Evolutionary conservation across 2,329 filamentous ascomycete genomes (phyloP).

Genomic region (Claviceps sp.): DNA sequence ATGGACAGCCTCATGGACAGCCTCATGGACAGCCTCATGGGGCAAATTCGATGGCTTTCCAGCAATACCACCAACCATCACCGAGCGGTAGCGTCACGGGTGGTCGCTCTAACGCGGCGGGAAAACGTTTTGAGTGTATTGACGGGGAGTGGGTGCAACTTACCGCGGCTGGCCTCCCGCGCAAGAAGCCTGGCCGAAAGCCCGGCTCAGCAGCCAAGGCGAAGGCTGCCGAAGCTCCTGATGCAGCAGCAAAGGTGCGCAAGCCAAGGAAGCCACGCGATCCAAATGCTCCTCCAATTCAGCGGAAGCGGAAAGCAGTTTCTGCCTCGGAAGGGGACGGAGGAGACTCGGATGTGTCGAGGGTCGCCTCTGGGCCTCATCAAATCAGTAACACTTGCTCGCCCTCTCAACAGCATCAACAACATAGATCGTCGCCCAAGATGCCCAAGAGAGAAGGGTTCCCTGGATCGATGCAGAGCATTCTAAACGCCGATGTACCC

Average conservation of each 20-base stretch:
- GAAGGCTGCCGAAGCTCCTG: constrained; percentile 23
- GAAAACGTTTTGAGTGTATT: constrained; percentile 21
- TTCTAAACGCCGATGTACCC: constrained; percentile 38
- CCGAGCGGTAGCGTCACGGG: constrained; percentile 15
- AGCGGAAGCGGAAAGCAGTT: constrained; percentile 41
- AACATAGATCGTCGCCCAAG: constrained; percentile 24
- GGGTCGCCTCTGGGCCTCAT: constrained; percentile 13
- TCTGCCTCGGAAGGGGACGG: constrained; percentile 23
- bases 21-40: constrained; percentile 11
- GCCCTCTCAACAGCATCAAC: constrained; percentile 11
- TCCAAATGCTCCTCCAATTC: constrained; percentile 40
- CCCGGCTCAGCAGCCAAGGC: constrained; percentile 41
- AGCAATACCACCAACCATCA: constrained; percentile 12
- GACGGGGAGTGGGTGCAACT: constrained; percentile 32
- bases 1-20: constrained; percentile 32
- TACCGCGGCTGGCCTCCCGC: constrained; percentile 43
- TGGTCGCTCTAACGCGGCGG: constrained; percentile 8
- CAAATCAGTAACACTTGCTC: constrained; percentile 9
- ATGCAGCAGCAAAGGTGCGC: constrained; percentile 34
- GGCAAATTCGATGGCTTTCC: constrained; percentile 14
- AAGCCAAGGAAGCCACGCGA: constrained; percentile 45
- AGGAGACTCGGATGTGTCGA: constrained; percentile 16
- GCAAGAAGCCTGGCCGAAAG: constrained; percentile 54
- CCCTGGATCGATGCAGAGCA: constrained; percentile 40
- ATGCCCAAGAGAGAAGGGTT: constrained; percentile 38